Evolutionary conservation across 2,329 filamentous ascomycete genomes (phyloP).

Genomic region (Cladophialophora bantiana): DNA sequence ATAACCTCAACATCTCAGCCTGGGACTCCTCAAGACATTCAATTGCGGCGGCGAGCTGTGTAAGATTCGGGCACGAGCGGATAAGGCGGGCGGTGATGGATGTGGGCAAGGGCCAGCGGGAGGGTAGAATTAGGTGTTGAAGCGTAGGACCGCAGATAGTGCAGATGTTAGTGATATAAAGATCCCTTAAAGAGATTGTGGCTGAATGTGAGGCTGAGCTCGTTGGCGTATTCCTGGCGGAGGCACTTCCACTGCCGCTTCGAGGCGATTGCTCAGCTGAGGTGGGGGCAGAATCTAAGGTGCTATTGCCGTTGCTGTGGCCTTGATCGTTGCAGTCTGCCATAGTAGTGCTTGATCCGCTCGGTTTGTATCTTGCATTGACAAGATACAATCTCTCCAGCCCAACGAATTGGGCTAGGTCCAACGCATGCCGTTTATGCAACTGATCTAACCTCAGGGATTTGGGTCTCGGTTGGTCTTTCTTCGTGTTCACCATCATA

Average conservation of each 20-base stretch:
- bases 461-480: conserved; percentile 50
- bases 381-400: conserved; percentile 63
- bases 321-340: neutral
- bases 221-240: conserved; percentile 37
- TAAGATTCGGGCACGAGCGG: conserved; percentile 62
- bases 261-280: conserved; percentile 38
- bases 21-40: conserved; percentile 41
- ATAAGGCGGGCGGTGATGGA: conserved; percentile 59
- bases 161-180: conserved; percentile 61
- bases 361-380: conserved; percentile 43
- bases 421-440: conserved; percentile 53
- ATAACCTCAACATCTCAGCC: conserved; percentile 28
- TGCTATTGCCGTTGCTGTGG: neutral
- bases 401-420: conserved; percentile 52
- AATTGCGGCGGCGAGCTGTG: conserved; percentile 64
- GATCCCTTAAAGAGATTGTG: conserved; percentile 45
- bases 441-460: conserved; percentile 58
- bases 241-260: conserved; percentile 26
- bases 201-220: conserved; percentile 33
- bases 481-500: conserved; percentile 32
- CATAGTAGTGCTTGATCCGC: neutral
- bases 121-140: conserved; percentile 63
- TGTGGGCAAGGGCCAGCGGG: conserved; percentile 61
- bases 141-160: conserved; percentile 59
- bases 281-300: conserved; percentile 18